phyloP scores from a whole-genome alignment of 2,329 filamentous ascomycete genomes.

The Epichloe amarillans region DNA sequence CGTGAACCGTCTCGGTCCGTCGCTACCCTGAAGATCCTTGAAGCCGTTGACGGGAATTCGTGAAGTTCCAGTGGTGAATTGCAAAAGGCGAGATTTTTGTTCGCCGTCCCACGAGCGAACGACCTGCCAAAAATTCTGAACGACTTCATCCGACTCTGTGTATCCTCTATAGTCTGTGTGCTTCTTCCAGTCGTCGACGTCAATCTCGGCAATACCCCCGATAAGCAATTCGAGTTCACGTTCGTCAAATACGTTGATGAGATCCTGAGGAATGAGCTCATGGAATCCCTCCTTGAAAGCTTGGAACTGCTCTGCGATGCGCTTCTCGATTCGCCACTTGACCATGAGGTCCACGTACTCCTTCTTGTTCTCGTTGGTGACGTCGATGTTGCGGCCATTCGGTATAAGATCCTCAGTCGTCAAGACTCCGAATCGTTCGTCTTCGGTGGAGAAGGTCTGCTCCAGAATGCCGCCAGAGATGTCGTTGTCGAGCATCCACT shows the following conservation, averaged over 20 bases:
- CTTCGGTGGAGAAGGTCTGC: slow-evolving; percentile 91
- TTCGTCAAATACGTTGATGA: slow-evolving; percentile 98
- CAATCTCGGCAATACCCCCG: slow-evolving; percentile 98
- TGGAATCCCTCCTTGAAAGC: slow-evolving; percentile 97
- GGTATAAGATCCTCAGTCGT: slow-evolving; percentile 90
- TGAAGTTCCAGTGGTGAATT: slow-evolving; percentile 95
- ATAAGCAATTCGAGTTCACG: slow-evolving; percentile 92
- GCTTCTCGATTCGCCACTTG: slow-evolving; percentile 98
- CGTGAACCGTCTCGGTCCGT: slow-evolving; percentile 88
- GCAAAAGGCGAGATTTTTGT: slow-evolving; percentile 94
- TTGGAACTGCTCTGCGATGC: slow-evolving; percentile 95
- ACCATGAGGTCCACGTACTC: slow-evolving; percentile 98
- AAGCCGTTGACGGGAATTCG: slow-evolving; percentile 98
- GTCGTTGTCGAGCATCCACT: slow-evolving; percentile 97
- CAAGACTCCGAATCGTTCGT: slow-evolving; percentile 91
- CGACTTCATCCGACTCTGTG: slow-evolving; percentile 93
- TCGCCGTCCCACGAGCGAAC: slow-evolving; percentile 96
- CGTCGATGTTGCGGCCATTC: slow-evolving; percentile 78
- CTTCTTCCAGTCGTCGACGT: slow-evolving; percentile 99
- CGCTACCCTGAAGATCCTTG: slow-evolving; percentile 95
- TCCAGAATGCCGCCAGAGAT: slow-evolving; percentile 86
- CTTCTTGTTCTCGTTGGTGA: slow-evolving; percentile 97
- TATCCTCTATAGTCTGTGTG: slow-evolving; percentile 98
- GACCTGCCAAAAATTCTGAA: slow-evolving; percentile 98
- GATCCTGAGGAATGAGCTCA: slow-evolving; percentile 87